Percentiles rank a stretch among this genome's conserved stretches.
These are phyloP conservation scores for Fusarium euwallaceae DNA, from an alignment of 2,329 filamentous ascomycete species.

Conservation along the genomic window DNA sequence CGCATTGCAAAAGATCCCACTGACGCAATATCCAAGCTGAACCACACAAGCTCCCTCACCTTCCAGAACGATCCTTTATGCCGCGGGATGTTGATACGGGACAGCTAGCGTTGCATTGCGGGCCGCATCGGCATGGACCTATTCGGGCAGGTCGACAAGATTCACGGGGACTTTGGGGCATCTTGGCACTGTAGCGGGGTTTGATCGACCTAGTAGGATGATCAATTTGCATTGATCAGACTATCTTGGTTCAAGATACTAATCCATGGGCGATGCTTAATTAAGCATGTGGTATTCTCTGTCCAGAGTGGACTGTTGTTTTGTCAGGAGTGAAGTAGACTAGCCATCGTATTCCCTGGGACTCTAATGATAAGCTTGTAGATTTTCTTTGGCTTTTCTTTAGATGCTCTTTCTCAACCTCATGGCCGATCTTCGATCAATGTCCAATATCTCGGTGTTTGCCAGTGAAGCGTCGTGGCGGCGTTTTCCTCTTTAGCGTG, in stretches of 20 bases:
- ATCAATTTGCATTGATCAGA: neutral
- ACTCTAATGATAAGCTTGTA: neutral
- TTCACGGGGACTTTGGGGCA: constrained; percentile 31
- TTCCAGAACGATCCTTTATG: constrained; percentile 32
- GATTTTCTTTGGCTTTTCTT: neutral
- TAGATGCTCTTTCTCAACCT: neutral
- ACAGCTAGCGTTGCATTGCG: constrained; percentile 17
- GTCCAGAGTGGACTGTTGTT: neutral
- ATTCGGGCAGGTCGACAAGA: constrained; percentile 32
- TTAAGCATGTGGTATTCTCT: neutral
- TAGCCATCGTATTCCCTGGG: neutral
- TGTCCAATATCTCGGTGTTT: neutral
- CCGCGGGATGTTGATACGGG: constrained; percentile 19
- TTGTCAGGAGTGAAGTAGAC: neutral
- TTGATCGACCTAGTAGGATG: neutral
- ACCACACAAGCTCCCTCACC: constrained; percentile 19
- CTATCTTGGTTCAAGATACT: neutral
- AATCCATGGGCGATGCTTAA: neutral
- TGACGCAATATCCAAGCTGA: constrained; percentile 16
- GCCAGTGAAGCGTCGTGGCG: neutral
- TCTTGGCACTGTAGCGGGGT: constrained; percentile 34
- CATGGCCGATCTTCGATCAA: no score
- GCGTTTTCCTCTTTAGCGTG: neutral
- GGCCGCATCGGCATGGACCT: constrained; percentile 35
- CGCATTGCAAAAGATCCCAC: constrained; percentile 17